Evolutionary conservation across 2,329 filamentous ascomycete species (phyloP), one percentile per base, ranked within the genome.

Genomic region (Immersiporthe knoxdaviesiana): DNA sequence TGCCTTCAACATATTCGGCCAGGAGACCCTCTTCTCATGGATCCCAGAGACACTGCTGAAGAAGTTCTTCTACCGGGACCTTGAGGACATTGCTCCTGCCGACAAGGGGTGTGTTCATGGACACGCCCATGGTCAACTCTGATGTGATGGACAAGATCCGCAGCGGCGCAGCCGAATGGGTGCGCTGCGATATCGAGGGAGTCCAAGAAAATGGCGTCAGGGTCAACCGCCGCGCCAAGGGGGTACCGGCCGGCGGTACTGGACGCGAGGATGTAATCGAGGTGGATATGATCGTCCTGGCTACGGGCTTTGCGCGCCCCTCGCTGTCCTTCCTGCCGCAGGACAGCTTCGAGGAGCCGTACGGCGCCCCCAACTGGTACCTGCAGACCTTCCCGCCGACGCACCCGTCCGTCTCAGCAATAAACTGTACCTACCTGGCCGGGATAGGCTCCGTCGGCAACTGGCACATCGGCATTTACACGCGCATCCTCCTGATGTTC

Each of bases 401-500:
- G 3, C 90, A 94, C 73, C 87, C 90, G 0, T 90, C 88, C 44
- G 85, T 97, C 62, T 93, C 90, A 72, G 90, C 90, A 72, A 94
- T 93, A 80, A 97, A 97, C 79, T 86, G 91, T 82, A 96, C 92
- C 0, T 97, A 94, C 73, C 83, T 94, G 68, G 89, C 91, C 66
- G 92, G 90, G 4, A 94, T 96, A 68, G 92, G 92, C 0, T 91
- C 91, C 0, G 92, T 96, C 1, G 91, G 93, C 0, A 94, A 96
- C 78, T 95, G 92, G 85, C 93, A 97, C 75, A 95, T 97, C 60
- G 93, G 93, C 5, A 95, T 97, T 74, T 97, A 96, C 81, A 97
- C 92, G 0, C 86, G 93, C 6, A 91, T 97, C 72, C 82, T 97
- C 8, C 86, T 97, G 73, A 95, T 96, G 92, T 96, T 96, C 77